A percentile compares a stretch with the other conserved stretches of the same genome.
These are phyloP conservation scores for Hericium rajendrae DNA, from an alignment of 768 basidiomycete genomes.

Conservation along the genomic window DNA sequence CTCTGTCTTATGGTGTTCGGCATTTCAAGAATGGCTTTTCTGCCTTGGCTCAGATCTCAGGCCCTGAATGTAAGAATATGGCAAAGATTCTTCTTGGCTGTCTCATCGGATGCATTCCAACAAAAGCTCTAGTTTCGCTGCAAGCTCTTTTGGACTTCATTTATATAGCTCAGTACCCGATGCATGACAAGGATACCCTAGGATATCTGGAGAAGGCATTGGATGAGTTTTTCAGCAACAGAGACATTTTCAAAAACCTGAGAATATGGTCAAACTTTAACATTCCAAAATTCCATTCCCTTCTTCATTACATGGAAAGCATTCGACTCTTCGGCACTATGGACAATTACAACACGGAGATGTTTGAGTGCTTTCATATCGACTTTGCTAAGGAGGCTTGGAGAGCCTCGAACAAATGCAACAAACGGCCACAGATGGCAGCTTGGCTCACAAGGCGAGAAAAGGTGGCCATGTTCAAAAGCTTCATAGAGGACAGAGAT, in stretches of 20 bases:
- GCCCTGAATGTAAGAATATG: background rate
- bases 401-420: constrained; percentile 24
- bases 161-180: constrained; percentile 26
- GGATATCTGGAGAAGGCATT: constrained; percentile 19
- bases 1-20: background rate
- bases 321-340: constrained; percentile 26
- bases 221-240: constrained; percentile 27
- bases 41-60: background rate
- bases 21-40: background rate
- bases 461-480: constrained; percentile 13
- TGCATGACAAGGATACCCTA: constrained; percentile 24
- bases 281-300: constrained; percentile 32
- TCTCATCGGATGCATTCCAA: background rate
- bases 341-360: constrained; percentile 32
- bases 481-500: constrained; percentile 16
- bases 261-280: constrained; percentile 28
- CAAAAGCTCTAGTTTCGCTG: constrained; percentile 2
- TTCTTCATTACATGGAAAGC: constrained; percentile 23
- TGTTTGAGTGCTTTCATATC: constrained; percentile 32
- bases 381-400: constrained; percentile 30
- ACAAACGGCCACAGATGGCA: constrained; percentile 31
- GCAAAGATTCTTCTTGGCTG: background rate
- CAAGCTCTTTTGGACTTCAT: constrained; percentile 26
- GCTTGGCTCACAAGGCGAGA: constrained; percentile 24
- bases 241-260: constrained; percentile 25